Base-by-base conservation (phyloP, 2,329 filamentous ascomycete species). In the Ophioceras dolichostomum region DNA sequence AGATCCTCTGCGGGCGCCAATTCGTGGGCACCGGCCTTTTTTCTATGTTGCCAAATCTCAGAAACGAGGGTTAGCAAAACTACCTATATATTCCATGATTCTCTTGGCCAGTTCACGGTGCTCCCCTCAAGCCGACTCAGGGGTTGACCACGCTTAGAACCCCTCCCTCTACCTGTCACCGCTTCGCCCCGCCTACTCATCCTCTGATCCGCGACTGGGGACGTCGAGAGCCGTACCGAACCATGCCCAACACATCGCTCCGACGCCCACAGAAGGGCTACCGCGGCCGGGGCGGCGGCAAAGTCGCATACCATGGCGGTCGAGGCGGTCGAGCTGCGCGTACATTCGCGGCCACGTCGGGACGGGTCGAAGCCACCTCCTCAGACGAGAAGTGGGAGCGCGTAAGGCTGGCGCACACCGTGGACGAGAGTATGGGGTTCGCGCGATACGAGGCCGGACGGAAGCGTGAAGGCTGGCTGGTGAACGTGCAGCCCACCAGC, bases 401-500 rank as follows among this genome's bases (percentile, higher is more conserved):
- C 27, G 81, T 79, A 33, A 77, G 78, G 39, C 73, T 94, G 36
- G 86, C 86, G 22, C 77, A 94, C 61, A 75, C 70, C 51, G 95
- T 98, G 55, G 93, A 98, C 64, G 91, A 96, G 64, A 72, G 74
- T 43, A 91, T 96, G 78, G 93, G 91, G 37, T 98, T 98, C 57
- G 71, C 79, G 24, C 82, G 89, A 36, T 95, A 88, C 56, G 93
- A 98, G 46, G 79, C 84, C 22, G 91, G 86, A 34, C 76, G 83
- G 54, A 86, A 81, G 61, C 69, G 65, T 48, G 83, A 79, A 54
- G 74, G 93, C 45, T 98, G 91, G 91, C 74, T 98, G 4, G 85
- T 89, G 49, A 98, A 96, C 54, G 84, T 96, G 64, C 85, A 94
- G 55, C 79, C 87, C 28, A 96, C 91, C 0, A 76, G 78, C 10